These are phyloP conservation scores for Plectosphaerella plurivora DNA, from an alignment of 2,329 filamentous ascomycete genomes.

Conservation along the genomic window DNA sequence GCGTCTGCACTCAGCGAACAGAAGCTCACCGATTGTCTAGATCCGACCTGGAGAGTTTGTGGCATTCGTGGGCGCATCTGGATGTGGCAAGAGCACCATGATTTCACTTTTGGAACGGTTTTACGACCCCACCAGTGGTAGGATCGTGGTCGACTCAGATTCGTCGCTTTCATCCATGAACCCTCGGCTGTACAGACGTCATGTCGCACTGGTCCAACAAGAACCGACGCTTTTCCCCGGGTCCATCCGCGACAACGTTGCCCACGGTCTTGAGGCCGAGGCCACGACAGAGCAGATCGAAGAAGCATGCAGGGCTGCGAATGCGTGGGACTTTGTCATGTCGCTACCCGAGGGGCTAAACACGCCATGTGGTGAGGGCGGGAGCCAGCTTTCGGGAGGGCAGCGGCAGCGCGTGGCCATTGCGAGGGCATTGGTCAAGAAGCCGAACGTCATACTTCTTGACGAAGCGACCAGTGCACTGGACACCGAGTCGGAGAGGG, in stretches of 20 bases:
- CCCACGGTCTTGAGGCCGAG: constrained; percentile 40
- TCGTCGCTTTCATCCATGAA: constrained; percentile 49
- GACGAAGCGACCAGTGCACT: constrained; percentile 66
- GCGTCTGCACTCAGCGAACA: neutral
- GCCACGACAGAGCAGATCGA: constrained; percentile 25
- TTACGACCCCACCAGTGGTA: constrained; percentile 63
- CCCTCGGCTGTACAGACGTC: constrained; percentile 57
- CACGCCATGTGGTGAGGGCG: constrained; percentile 60
- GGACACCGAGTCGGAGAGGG: constrained; percentile 51
- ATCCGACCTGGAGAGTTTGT: constrained; percentile 56
- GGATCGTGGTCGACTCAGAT: constrained; percentile 56
- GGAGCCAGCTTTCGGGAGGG: constrained; percentile 65
- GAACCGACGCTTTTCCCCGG: constrained; percentile 61
- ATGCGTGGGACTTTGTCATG: constrained; percentile 39
- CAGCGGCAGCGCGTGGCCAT: constrained; percentile 64
- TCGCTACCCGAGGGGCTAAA: constrained; percentile 46
- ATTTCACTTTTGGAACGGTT: constrained; percentile 63
- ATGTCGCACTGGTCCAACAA: constrained; percentile 68
- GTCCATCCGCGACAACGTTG: constrained; percentile 63
- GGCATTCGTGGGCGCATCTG: constrained; percentile 65
- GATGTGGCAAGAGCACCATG: constrained; percentile 68
- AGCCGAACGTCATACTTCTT: constrained; percentile 58
- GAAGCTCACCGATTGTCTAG: constrained; percentile 23
- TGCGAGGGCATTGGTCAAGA: constrained; percentile 57
- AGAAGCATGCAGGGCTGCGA: constrained; percentile 37